A percentile compares a stretch with the other conserved stretches of the same genome.
Evolutionary conservation across 768 basidiomycete species (phyloP).

Genomic region (Kwoniella bestiolae): DNA sequence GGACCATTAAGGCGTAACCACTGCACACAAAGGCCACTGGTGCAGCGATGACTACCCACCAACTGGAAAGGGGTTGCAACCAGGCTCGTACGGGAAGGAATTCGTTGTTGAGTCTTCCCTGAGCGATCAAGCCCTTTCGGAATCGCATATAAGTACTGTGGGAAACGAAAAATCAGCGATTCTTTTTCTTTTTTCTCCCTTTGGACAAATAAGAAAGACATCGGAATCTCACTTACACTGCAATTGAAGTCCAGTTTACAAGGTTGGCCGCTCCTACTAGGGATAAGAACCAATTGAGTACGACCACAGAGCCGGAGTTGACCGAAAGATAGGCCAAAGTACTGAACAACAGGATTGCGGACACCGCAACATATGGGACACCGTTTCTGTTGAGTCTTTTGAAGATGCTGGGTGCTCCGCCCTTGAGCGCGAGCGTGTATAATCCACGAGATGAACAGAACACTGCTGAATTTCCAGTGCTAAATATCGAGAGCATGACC

Average conservation of each 20-base stretch:
- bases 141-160: constrained; percentile 38
- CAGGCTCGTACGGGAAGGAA: constrained; percentile 22
- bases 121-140: constrained; percentile 36
- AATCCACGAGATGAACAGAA: constrained; percentile 23
- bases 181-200: background rate
- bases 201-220: no score
- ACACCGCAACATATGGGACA: constrained; percentile 30
- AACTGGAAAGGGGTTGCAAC: constrained; percentile 21
- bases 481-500: constrained; percentile 22
- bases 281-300: constrained; percentile 28
- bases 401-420: constrained; percentile 28
- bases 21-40: constrained; percentile 26
- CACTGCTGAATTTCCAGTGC: constrained; percentile 14
- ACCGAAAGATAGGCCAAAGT: constrained; percentile 37
- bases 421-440: constrained; percentile 17
- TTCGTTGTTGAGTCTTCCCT: constrained; percentile 25
- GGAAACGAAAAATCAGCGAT: constrained; percentile 6
- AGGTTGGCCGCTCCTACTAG: constrained; percentile 38
- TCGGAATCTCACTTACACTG: constrained; percentile 16
- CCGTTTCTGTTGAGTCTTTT: constrained; percentile 26
- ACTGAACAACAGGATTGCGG: constrained; percentile 21
- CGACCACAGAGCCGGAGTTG: constrained; percentile 15
- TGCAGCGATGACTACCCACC: constrained; percentile 22
- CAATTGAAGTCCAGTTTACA: constrained; percentile 38
- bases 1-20: constrained; percentile 28